Evolutionary conservation across 2,329 filamentous ascomycete species (phyloP), one percentile per base, ranked within the genome.

Genomic region (Ceratocystis harringtonii): DNA sequence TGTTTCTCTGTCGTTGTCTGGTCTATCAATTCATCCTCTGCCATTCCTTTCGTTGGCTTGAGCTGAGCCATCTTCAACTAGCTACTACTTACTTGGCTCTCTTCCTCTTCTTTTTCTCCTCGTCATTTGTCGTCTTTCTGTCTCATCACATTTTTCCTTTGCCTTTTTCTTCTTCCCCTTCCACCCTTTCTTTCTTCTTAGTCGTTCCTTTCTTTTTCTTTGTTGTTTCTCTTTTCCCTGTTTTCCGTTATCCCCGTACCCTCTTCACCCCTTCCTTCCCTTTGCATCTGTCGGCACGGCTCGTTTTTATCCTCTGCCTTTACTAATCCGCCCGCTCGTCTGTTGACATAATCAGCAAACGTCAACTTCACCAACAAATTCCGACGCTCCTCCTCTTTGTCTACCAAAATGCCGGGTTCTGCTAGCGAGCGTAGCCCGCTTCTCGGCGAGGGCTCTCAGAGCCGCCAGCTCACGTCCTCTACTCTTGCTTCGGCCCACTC

Each of bases 381-480:
- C 52, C 52, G 61, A 22, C 64, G 58, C 28, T 28, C 52, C 45
- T 55, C 57, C 65, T 69, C 65, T 63, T 67, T 68, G 68, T 66
- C 67, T 50, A 45, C 57, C 30, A 61, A 61, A 64, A 68, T 62
- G 64, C 66, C 50, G 30, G 25, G 62, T 22, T 69, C 69, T 61
- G 68, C 68, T 52, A 66, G 71, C 69, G 77, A 81, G 73, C 72
- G 70, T 57, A 75, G 77, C 68, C 77, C 78, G 63, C 73, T 80
- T 66, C 72, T 80, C 50, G 65, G 75, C 66, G 73, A 74, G 70
- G 72, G 72, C 64, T 41, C 57, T 41, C 44, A 44, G 43, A 48
- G 30, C 32, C 36, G 30, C 8, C 15, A 61, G 45, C n/a, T 44
- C 44, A 52, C 58, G 32, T 25, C 28, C 48, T 44, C 36, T 12